Percentiles rank a stretch among this genome's conserved stretches.
These are phyloP conservation scores for Pulveroboletus ravenelii DNA, from an alignment of 768 basidiomycete species.

Conservation along the genomic window DNA sequence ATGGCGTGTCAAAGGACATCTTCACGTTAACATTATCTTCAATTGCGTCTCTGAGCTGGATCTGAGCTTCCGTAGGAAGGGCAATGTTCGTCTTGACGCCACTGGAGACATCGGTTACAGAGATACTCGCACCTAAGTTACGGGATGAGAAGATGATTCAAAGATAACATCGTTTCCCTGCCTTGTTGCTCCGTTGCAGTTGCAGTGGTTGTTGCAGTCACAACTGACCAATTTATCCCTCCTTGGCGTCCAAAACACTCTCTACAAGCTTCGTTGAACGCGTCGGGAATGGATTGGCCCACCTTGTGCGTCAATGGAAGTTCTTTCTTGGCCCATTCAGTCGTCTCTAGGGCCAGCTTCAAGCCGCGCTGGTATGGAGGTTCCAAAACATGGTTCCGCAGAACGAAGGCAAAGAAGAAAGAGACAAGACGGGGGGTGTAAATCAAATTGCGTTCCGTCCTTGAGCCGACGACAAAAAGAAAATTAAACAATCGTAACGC, in stretches of 20 bases:
- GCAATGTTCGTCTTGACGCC: conserved; percentile 12
- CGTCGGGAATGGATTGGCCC: conserved; percentile 37
- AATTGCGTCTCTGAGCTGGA: conserved; percentile 23
- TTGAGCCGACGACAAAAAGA: conserved; percentile 16
- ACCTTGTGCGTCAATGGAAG: conserved; percentile 41
- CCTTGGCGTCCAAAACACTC: conserved; percentile 47
- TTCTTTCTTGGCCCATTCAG: conserved; percentile 37
- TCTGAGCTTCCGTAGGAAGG: conserved; percentile 25
- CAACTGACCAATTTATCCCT: conserved; percentile 33
- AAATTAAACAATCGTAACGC: neutral
- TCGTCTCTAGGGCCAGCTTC: conserved; percentile 42
- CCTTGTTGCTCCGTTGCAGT: conserved; percentile 7
- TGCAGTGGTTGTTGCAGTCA: conserved; percentile 4
- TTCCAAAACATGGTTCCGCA: conserved; percentile 51
- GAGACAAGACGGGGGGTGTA: conserved; percentile 49
- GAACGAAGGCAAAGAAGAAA: conserved; percentile 60
- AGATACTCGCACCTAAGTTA: conserved; percentile 11
- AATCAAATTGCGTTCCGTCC: conserved; percentile 45
- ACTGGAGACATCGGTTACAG: conserved; percentile 13
- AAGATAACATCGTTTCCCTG: neutral
- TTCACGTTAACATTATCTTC: conserved; percentile 26
- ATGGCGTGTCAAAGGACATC: conserved; percentile 5
- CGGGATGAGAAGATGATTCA: conserved; percentile 4
- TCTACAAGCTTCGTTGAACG: conserved; percentile 46
- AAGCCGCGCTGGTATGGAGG: conserved; percentile 40